Conservation (phyloP, 345 rosid species). For the Stellera chamaejasme region DNA sequence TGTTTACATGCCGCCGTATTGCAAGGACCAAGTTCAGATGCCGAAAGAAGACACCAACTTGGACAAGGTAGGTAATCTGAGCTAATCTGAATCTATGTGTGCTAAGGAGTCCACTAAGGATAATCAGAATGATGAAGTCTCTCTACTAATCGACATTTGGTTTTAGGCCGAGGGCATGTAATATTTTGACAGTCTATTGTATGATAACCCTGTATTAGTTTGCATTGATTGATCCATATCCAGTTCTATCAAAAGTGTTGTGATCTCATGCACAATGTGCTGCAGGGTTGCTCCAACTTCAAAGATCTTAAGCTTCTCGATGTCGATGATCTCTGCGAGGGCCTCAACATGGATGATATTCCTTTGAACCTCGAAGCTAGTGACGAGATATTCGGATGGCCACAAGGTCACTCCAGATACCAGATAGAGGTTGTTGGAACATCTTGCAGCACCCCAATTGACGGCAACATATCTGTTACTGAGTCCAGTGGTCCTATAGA, state of each 20-base stretch:
- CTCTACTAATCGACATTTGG: too few species aligned
- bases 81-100: too few species aligned
- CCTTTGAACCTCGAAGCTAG: constrained; percentile 36
- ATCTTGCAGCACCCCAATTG: constrained; percentile 24
- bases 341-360: constrained; percentile 43
- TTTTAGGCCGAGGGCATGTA: too few species aligned
- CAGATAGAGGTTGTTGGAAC: constrained; percentile 28
- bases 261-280: constrained; percentile 5
- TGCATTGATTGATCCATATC: too few species aligned
- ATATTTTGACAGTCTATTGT: too few species aligned
- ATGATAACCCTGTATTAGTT: too few species aligned
- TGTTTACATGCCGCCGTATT: constrained; percentile 18
- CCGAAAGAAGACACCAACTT: constrained; percentile 23
- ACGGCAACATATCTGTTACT: constrained; percentile 32
- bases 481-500: constrained; percentile 37
- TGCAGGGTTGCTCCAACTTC: constrained; percentile 27
- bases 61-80: constrained; percentile 24
- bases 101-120: too few species aligned
- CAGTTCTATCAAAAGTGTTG: too few species aligned
- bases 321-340: constrained; percentile 48
- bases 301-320: constrained; percentile 36
- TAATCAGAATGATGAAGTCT: too few species aligned
- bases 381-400: constrained; percentile 37
- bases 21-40: constrained; percentile 33
- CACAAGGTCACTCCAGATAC: constrained; percentile 27